phyloP scores from a whole-genome alignment of 805 yeast genomes.

The Yamadazyma laniorum region DNA sequence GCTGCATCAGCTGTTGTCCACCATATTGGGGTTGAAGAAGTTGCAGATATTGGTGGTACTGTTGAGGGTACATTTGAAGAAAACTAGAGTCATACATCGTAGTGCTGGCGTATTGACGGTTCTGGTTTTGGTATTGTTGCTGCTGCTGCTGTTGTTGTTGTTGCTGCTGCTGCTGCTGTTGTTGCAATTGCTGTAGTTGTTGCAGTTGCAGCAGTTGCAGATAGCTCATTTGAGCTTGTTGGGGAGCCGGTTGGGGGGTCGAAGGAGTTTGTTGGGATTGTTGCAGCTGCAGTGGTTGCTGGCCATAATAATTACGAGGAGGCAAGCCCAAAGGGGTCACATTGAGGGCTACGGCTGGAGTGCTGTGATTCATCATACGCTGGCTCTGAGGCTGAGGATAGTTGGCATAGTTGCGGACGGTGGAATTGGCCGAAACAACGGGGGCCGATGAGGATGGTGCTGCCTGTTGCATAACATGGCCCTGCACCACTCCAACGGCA shows the following conservation, averaged over 20 bases:
- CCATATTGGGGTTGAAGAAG: constrained; percentile 4
- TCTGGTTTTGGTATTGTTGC: constrained; percentile 1
- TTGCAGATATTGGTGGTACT: constrained; percentile 12
- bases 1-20: constrained; percentile 15
- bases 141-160: constrained; percentile 2
- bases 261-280: constrained; percentile 19
- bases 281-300: constrained; percentile 18
- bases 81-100: background rate
- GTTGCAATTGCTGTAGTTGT: constrained; percentile 3
- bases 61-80: constrained; percentile 15
- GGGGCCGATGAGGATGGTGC: background rate
- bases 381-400: background rate
- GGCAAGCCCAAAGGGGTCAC: constrained; percentile 8
- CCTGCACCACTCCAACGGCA: background rate
- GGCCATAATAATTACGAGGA: constrained; percentile 12
- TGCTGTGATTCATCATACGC: background rate
- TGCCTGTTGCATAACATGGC: background rate
- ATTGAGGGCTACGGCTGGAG: background rate
- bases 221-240: background rate
- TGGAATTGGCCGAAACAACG: background rate
- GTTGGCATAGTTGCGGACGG: background rate
- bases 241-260: constrained; percentile 11
- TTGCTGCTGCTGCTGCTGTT: constrained; percentile 5
- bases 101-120: background rate
- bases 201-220: constrained; percentile 1